These are phyloP conservation scores for Rhinocladiella similis DNA, from an alignment of 2,329 filamentous ascomycete genomes.

Conservation along the genomic window DNA sequence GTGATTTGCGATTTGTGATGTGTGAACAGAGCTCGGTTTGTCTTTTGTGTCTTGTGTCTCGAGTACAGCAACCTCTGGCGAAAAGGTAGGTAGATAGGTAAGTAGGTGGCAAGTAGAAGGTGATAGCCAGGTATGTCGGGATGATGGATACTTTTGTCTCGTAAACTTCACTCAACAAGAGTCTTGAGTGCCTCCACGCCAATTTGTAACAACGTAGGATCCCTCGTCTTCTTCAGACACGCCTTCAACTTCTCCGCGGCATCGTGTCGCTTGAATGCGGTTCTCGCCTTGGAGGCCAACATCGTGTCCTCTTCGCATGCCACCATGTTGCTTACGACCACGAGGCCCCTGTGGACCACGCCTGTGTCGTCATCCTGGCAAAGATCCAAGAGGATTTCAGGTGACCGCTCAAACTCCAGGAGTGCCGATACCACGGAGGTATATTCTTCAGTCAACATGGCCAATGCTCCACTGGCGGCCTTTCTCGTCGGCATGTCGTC, in stretches of 20 bases:
- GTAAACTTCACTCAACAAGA: constrained; percentile 17
- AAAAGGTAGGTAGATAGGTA: no score
- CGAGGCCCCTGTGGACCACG: constrained; percentile 66
- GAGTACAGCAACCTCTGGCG: no score
- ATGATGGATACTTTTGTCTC: background rate
- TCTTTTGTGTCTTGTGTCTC: no score
- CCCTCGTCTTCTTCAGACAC: constrained; percentile 67
- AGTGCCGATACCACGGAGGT: constrained; percentile 67
- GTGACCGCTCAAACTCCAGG: constrained; percentile 57
- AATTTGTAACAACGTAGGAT: constrained; percentile 68
- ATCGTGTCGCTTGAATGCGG: constrained; percentile 61
- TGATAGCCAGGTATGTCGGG: no score
- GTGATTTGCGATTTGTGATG: no score
- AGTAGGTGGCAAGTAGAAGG: background rate
- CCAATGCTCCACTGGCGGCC: constrained; percentile 85
- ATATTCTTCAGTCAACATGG: constrained; percentile 78
- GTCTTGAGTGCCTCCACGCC: constrained; percentile 71
- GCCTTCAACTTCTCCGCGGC: constrained; percentile 69
- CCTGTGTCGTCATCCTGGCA: constrained; percentile 66
- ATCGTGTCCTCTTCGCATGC: constrained; percentile 63
- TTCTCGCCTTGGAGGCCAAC: constrained; percentile 60
- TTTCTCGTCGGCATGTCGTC: constrained; percentile 77
- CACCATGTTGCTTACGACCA: constrained; percentile 73
- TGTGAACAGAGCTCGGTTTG: no score
- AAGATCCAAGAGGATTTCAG: constrained; percentile 76